These are phyloP conservation scores for Alliaria petiolata DNA, from an alignment of 345 rosid species.

Conservation along the genomic window DNA sequence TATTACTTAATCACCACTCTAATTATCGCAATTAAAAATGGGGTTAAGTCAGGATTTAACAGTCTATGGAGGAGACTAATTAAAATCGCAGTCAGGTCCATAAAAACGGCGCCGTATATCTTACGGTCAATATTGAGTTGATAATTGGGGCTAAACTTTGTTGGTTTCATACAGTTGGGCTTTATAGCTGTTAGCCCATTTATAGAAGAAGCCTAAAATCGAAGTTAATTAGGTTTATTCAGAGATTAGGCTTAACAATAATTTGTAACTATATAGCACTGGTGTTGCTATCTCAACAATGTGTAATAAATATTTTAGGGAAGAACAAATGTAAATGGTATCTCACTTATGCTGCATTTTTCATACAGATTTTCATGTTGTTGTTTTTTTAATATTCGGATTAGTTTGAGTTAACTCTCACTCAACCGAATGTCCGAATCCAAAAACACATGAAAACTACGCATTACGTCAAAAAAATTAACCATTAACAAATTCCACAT, in stretches of 20 bases:
- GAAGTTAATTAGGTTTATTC: not conserved
- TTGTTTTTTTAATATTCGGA: not conserved
- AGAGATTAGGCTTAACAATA: not conserved
- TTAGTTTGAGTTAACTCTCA: not conserved
- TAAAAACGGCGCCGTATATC: not conserved
- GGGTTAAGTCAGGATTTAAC: constrained; percentile 17
- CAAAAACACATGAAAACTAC: not conserved
- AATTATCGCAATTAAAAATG: not conserved
- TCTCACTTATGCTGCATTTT: not conserved
- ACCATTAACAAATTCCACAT: not conserved
- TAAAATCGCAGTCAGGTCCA: not conserved
- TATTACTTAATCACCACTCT: not conserved
- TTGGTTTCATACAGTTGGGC: constrained; percentile 1
- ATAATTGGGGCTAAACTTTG: not conserved
- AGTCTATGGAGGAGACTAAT: not conserved
- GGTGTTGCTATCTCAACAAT: not conserved
- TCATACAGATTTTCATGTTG: not conserved
- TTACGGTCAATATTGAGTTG: not conserved
- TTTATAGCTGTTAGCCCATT: not conserved
- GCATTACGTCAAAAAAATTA: not conserved
- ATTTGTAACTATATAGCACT: not conserved
- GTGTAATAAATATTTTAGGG: not conserved
- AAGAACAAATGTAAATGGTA: not conserved
- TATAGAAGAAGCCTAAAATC: not conserved
- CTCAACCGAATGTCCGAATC: not conserved